phyloP scores from a whole-genome alignment of 441 rosid genomes.

The Adansonia grandidieri region DNA sequence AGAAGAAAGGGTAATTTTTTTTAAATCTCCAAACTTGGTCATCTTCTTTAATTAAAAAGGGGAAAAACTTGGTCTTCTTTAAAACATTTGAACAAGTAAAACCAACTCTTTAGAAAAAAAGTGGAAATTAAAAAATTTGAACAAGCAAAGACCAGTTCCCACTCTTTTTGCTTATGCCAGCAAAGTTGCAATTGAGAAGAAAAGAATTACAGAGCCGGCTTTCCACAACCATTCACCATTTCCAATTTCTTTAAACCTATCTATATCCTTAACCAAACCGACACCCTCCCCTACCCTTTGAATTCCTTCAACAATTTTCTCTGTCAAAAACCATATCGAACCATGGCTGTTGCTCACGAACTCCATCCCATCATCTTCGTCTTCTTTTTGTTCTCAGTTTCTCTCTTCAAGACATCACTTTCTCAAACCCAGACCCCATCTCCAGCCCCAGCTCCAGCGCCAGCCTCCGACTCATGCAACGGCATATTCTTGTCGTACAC shows the following conservation, averaged over 20 bases:
- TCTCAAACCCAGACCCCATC: constrained; percentile 36
- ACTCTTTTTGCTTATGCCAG: constrained; percentile 15
- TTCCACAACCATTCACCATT: neutral
- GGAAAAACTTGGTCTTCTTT: neutral
- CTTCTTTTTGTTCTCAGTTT: constrained; percentile 27
- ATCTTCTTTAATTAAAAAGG: neutral
- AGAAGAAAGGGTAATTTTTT: no score
- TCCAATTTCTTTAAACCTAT: constrained; percentile 11
- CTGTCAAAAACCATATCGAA: neutral
- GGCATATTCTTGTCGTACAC: constrained; percentile 51
- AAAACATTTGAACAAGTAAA: neutral
- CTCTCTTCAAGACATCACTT: constrained; percentile 17
- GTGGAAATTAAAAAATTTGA: neutral
- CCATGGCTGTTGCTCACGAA: constrained; percentile 22
- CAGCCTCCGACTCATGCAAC: constrained; percentile 36
- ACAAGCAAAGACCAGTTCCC: constrained; percentile 27
- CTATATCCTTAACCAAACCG: neutral
- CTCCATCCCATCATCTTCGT: constrained; percentile 7
- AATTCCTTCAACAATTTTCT: constrained; percentile 7
- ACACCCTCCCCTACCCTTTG: neutral
- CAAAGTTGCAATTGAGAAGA: constrained; percentile 22
- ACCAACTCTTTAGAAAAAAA: neutral
- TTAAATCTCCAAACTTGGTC: neutral
- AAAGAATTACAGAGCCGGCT: constrained; percentile 27
- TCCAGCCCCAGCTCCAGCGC: constrained; percentile 37